Percentiles rank a stretch among this genome's conserved stretches.
Evolutionary conservation across 345 rosid genomes (phyloP).

Genomic region (Noccaea bulbosa): DNA sequence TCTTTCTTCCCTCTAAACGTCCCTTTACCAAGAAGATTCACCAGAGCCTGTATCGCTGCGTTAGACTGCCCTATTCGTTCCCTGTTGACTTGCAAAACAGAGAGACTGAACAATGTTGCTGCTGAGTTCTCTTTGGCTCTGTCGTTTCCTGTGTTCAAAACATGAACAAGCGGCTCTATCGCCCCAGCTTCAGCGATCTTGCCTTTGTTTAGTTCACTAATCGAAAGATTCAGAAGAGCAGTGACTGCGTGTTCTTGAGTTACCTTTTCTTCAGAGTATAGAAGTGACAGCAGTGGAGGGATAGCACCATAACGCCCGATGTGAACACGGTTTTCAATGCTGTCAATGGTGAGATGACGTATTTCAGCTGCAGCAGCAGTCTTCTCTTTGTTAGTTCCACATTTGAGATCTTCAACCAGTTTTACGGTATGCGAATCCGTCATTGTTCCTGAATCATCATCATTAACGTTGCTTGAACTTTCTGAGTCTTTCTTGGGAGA

Average conservation of each 20-base stretch:
- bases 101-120: constrained; percentile 79
- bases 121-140: constrained; percentile 94
- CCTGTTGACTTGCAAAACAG: constrained; percentile 74
- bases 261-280: constrained; percentile 63
- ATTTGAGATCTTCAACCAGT: constrained; percentile 68
- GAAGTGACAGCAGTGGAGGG: constrained; percentile 64
- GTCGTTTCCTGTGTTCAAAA: constrained; percentile 69
- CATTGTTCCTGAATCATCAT: constrained; percentile 45
- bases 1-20: constrained; percentile 91
- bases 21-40: constrained; percentile 77
- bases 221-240: constrained; percentile 84
- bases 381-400: constrained; percentile 57
- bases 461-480: constrained; percentile 43
- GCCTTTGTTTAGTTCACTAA: constrained; percentile 74
- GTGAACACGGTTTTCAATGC: constrained; percentile 66
- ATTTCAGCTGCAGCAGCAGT: constrained; percentile 80
- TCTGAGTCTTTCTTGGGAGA: constrained; percentile 53
- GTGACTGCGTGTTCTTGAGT: constrained; percentile 94
- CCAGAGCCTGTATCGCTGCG: constrained; percentile 78
- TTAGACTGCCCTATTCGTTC: constrained; percentile 78
- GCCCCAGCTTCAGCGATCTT: constrained; percentile 76
- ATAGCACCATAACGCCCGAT: constrained; percentile 75
- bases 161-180: constrained; percentile 80
- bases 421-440: constrained; percentile 54
- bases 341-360: constrained; percentile 76